phyloP scores from a whole-genome alignment of 371 early-diverging fungal species.

The Caulochytrium protostelioides region DNA sequence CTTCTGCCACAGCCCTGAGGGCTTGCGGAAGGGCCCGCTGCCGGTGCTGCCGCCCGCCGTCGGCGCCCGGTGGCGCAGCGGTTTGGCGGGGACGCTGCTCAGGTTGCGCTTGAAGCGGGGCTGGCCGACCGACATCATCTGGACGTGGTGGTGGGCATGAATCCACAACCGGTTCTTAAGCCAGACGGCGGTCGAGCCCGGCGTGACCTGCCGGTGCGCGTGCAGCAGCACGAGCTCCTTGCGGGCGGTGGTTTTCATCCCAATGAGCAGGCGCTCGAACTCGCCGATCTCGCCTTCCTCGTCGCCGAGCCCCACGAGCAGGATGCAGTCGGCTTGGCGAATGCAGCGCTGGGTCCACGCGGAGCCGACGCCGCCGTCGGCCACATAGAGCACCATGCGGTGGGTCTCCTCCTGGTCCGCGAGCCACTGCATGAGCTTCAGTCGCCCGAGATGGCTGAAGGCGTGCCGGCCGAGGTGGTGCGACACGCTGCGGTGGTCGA shows the following conservation, averaged over 20 bases:
- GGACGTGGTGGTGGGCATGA: slow-evolving; percentile 87
- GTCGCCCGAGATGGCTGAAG: slow-evolving; percentile 66
- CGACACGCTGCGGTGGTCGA: slow-evolving; percentile 59
- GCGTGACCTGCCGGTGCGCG: slow-evolving; percentile 42
- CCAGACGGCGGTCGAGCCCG: slow-evolving; percentile 76
- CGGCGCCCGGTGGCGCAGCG: too few relatives aligned
- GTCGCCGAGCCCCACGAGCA: slow-evolving; percentile 75
- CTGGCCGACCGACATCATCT: too few relatives aligned
- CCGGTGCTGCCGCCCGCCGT: too few relatives aligned
- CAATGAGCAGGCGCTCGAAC: slow-evolving; percentile 68
- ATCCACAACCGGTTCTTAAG: slow-evolving; percentile 81
- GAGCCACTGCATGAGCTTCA: slow-evolving; percentile 75
- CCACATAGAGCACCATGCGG: slow-evolving; percentile 73
- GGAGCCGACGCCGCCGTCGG: slow-evolving; percentile 69
- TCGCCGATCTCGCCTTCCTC: slow-evolving; percentile 74
- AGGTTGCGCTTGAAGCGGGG: too few relatives aligned
- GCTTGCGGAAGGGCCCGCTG: too few relatives aligned
- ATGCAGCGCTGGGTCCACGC: slow-evolving; percentile 92
- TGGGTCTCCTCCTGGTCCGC: slow-evolving; percentile 77
- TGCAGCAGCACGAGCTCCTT: slow-evolving; percentile 83
- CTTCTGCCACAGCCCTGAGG: too few relatives aligned
- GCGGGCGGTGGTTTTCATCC: slow-evolving; percentile 86
- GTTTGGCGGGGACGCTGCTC: too few relatives aligned
- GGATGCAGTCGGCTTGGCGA: slow-evolving; percentile 75
- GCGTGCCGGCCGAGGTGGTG: slow-evolving; percentile 72